Percentiles rank a stretch among this genome's conserved stretches.
phyloP scores from a whole-genome alignment of 225 moss, liverwort and hornwort genomes.

The Asterella californica region DNA sequence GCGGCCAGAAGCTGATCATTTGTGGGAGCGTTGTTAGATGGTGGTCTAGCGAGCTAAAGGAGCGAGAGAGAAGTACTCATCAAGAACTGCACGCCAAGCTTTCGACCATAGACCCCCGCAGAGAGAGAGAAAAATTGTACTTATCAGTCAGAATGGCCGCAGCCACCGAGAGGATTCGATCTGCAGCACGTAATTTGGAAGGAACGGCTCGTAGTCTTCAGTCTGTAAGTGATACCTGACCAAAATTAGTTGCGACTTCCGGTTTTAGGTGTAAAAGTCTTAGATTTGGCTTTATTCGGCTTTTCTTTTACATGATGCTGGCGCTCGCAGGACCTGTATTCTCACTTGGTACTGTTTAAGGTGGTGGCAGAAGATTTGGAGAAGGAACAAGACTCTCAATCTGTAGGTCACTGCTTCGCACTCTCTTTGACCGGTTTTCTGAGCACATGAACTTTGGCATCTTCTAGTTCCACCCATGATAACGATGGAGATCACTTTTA shows the following conservation, averaged over 20 bases:
- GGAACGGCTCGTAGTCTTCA: slow-evolving; percentile 21
- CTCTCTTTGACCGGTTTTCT: background rate
- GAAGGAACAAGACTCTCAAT: slow-evolving; percentile 36
- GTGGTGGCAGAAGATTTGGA: slow-evolving; percentile 74
- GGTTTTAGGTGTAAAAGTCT: background rate
- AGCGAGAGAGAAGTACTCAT: too few species aligned
- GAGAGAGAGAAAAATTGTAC: too few species aligned
- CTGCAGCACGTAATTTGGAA: slow-evolving; percentile 22
- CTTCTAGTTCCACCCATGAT: background rate
- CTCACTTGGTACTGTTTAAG: slow-evolving; percentile 51
- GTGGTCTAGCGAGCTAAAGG: too few species aligned
- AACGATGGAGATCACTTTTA: background rate
- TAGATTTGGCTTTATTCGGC: background rate
- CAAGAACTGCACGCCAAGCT: too few species aligned
- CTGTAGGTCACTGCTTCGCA: slow-evolving; percentile 25
- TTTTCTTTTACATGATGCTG: background rate
- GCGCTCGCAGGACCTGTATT: slow-evolving; percentile 31
- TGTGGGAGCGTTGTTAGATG: too few species aligned
- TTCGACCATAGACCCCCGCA: too few species aligned
- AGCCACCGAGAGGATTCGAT: slow-evolving; percentile 29
- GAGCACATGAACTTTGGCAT: background rate
- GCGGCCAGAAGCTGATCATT: too few species aligned
- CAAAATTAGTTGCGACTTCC: background rate
- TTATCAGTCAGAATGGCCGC: slow-evolving; percentile 8
- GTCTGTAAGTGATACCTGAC: slow-evolving; percentile 4